Evolutionary conservation across 2,329 filamentous ascomycete genomes (phyloP).

Genomic region (Cladophialophora exuberans): DNA sequence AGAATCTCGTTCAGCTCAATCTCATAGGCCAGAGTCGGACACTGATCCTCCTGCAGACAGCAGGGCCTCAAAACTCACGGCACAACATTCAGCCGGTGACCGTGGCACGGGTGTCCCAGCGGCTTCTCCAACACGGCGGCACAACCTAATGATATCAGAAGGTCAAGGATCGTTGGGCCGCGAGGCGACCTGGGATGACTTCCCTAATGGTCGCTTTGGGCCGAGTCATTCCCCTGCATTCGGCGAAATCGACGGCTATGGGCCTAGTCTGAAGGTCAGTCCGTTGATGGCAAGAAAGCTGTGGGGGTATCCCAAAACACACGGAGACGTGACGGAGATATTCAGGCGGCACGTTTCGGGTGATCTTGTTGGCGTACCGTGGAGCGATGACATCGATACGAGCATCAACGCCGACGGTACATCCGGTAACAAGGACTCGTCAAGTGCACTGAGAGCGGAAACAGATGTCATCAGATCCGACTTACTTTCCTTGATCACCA

Average conservation of each 20-base stretch:
- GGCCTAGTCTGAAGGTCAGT: conserved; percentile 90
- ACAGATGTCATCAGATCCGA: conserved; percentile 78
- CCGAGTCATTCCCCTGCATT: conserved; percentile 91
- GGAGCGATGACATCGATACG: conserved; percentile 79
- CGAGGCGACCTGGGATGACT: conserved; percentile 98
- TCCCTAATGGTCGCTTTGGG: conserved; percentile 93
- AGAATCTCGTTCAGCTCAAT: conserved; percentile 49
- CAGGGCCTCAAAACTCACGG: conserved; percentile 54
- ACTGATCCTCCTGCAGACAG: background rate
- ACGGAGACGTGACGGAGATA: conserved; percentile 73
- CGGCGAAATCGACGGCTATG: conserved; percentile 97
- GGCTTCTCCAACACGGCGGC: conserved; percentile 74
- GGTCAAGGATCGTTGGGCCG: conserved; percentile 86
- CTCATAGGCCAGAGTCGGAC: conserved; percentile 32
- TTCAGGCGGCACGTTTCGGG: conserved; percentile 83
- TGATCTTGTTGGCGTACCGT: conserved; percentile 79
- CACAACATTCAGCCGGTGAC: conserved; percentile 69
- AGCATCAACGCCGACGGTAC: conserved; percentile 32
- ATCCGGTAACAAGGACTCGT: conserved; percentile 35
- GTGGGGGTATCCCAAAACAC: conserved; percentile 77
- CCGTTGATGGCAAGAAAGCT: conserved; percentile 79
- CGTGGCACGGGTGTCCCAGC: conserved; percentile 75
- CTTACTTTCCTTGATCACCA: conserved; percentile 73
- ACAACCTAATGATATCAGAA: conserved; percentile 90
- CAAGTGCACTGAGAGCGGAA: conserved; percentile 68